Evolutionary conservation across 192 early-diverging fungal genomes (phyloP).

Genomic region (Piromyces finnis): DNA sequence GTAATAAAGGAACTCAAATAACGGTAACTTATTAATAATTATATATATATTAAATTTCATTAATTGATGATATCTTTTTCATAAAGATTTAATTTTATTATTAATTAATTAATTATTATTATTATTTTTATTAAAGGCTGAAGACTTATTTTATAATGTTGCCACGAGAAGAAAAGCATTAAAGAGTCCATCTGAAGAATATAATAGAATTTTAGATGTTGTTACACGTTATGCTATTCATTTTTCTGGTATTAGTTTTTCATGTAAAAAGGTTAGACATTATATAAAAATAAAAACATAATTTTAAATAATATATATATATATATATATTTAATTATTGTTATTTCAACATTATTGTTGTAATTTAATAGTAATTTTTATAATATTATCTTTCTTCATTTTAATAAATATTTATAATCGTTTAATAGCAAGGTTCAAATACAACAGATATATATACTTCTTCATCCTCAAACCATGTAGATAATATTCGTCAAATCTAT

Average conservation of each 20-base stretch:
- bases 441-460: constrained; percentile 65
- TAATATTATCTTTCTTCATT: too few species aligned
- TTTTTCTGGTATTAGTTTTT: constrained; percentile 63
- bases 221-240: constrained; percentile 87
- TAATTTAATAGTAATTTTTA: too few species aligned
- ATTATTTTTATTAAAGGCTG: constrained; percentile 31
- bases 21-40: constrained; percentile 27
- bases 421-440: constrained; percentile 32
- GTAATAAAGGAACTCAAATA: constrained; percentile 87
- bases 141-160: constrained; percentile 92
- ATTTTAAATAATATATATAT: background rate
- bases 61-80: too few species aligned
- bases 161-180: constrained; percentile 68
- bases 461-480: constrained; percentile 31
- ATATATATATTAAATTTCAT: too few species aligned
- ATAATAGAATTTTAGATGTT: constrained; percentile 75
- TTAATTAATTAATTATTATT: background rate
- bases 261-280: constrained; percentile 82
- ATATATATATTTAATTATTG: too few species aligned
- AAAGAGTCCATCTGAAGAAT: constrained; percentile 72
- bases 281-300: background rate
- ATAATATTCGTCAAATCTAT: constrained; percentile 71
- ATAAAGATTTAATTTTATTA: too few species aligned
- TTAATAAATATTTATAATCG: too few species aligned
- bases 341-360: too few species aligned